A percentile compares a stretch with the other conserved stretches of the same genome.
These are phyloP conservation scores for Nissolia schottii DNA, from an alignment of 306 rosid species.

Conservation along the genomic window DNA sequence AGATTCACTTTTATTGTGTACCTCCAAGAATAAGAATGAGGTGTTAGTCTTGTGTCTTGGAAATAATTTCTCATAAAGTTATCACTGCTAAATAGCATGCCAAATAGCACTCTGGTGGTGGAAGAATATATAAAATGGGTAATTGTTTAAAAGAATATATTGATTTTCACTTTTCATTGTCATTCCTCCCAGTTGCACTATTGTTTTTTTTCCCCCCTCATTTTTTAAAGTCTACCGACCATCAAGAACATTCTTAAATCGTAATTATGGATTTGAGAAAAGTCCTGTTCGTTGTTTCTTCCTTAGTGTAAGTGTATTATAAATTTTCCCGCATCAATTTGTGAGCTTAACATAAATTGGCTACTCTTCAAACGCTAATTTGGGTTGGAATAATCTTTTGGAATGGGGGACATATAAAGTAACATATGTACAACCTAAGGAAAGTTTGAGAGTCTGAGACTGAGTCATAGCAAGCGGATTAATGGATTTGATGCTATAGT, in stretches of 20 bases:
- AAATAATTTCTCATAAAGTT: too few relatives aligned
- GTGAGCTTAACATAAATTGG: neutral
- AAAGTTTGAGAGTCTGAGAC: neutral
- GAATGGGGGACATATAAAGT: neutral
- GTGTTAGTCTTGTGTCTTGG: too few relatives aligned
- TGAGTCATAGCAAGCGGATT: neutral
- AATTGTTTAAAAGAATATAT: neutral
- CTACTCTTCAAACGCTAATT: neutral
- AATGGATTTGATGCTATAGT: neutral
- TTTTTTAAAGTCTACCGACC: neutral
- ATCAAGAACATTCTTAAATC: neutral
- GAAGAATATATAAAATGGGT: neutral
- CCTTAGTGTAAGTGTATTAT: neutral
- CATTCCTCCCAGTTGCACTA: neutral
- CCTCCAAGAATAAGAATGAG: too few relatives aligned
- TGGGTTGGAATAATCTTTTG: neutral
- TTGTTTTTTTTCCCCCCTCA: too few relatives aligned
- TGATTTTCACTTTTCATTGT: neutral
- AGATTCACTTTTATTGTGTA: too few relatives aligned
- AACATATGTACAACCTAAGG: neutral
- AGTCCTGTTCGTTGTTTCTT: neutral
- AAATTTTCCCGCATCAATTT: neutral
- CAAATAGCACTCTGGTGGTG: too few relatives aligned
- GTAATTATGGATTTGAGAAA: neutral
- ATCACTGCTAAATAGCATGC: neutral